phyloP scores from a whole-genome alignment of 768 basidiomycete genomes.

The Rhodotorula taiwanensis region DNA sequence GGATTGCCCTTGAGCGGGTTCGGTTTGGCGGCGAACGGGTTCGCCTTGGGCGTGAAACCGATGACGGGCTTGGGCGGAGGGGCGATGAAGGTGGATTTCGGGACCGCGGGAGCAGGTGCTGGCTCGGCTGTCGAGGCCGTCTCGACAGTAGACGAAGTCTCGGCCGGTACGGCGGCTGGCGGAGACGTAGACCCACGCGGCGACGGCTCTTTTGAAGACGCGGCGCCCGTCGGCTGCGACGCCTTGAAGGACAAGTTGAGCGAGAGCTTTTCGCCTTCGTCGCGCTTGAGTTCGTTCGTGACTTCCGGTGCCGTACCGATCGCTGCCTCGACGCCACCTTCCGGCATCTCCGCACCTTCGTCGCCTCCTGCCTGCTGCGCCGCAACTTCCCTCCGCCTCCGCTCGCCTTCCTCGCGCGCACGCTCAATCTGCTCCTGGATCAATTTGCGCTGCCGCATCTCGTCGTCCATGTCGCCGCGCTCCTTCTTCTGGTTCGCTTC shows the following conservation, averaged over 20 bases:
- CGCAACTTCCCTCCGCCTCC: slow-evolving; percentile 13
- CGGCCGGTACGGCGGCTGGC: slow-evolving; percentile 3
- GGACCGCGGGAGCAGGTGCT: not conserved
- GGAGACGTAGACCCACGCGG: slow-evolving; percentile 21
- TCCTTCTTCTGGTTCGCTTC: slow-evolving; percentile 88
- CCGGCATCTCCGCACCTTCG: not conserved
- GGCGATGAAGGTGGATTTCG: slow-evolving; percentile 27
- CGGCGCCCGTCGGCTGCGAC: not conserved
- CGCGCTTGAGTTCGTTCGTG: slow-evolving; percentile 28
- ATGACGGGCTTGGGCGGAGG: slow-evolving; percentile 35
- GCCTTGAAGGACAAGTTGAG: slow-evolving; percentile 29
- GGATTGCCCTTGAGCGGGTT: slow-evolving; percentile 53
- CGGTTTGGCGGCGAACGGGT: slow-evolving; percentile 47
- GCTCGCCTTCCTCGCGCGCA: slow-evolving; percentile 52
- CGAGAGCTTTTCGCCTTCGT: slow-evolving; percentile 32
- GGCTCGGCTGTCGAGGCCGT: slow-evolving; percentile 8
- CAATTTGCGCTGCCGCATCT: slow-evolving; percentile 81
- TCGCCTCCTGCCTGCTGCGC: not conserved
- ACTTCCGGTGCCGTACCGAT: slow-evolving; percentile 13
- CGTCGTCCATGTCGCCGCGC: slow-evolving; percentile 80
- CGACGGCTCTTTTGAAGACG: slow-evolving; percentile 5
- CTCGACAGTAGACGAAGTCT: slow-evolving; percentile 1
- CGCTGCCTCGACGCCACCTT: not conserved
- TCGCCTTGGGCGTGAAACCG: slow-evolving; percentile 37
- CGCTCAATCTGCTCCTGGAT: slow-evolving; percentile 91